Conservation (phyloP, 345 rosid species). For the Laguncularia racemosa region DNA sequence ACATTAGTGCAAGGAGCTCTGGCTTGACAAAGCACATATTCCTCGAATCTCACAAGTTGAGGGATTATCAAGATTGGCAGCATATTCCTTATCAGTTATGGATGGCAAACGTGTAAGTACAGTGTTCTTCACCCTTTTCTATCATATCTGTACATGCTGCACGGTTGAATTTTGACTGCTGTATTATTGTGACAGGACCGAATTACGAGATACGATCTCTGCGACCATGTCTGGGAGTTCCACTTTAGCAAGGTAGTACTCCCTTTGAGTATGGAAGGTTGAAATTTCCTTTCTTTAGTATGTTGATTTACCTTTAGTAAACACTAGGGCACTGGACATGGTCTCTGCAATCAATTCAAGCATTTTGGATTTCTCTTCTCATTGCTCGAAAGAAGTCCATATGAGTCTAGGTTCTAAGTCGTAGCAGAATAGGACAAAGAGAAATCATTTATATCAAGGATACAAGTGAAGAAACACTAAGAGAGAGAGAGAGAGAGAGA, state of each 20-base stretch:
- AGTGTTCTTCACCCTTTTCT: background rate
- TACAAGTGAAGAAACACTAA: too few species aligned
- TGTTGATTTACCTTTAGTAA: too few species aligned
- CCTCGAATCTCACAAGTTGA: constrained; percentile 38
- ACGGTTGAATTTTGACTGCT: background rate
- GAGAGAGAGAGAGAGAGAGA: too few species aligned
- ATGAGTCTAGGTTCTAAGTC: too few species aligned
- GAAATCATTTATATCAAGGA: too few species aligned
- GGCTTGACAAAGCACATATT: constrained; percentile 54
- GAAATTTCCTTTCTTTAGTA: too few species aligned
- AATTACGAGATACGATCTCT: constrained; percentile 47
- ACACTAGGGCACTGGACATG: too few species aligned
- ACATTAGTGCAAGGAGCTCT: constrained; percentile 42
- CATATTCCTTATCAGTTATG: constrained; percentile 45
- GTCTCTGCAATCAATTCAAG: too few species aligned
- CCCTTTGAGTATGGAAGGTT: too few species aligned
- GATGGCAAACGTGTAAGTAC: constrained; percentile 47
- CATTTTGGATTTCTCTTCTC: too few species aligned
- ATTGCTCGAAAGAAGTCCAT: too few species aligned
- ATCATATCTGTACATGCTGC: background rate
- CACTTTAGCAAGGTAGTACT: constrained; percentile 38
- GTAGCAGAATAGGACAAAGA: too few species aligned
- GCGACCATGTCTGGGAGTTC: constrained; percentile 58
- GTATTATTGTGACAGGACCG: constrained; percentile 29
- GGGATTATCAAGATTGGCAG: constrained; percentile 47